phyloP scores from a whole-genome alignment of 139 green algal species.

The Zygnema circumcarinatum region DNA sequence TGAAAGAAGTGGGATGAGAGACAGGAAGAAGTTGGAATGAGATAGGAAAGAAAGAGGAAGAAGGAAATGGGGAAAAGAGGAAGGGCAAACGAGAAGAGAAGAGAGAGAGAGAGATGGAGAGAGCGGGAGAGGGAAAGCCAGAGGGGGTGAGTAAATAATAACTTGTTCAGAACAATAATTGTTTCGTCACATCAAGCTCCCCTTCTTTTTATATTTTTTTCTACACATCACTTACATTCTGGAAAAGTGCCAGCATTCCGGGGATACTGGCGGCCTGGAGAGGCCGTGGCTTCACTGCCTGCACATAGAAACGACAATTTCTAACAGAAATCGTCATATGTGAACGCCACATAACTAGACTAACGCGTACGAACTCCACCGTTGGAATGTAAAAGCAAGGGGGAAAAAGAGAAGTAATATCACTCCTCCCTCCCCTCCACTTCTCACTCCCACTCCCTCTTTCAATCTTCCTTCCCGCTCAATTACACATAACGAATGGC shows the following conservation, averaged over 20 bases:
- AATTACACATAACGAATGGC: background rate
- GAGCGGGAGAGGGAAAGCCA: too few species aligned
- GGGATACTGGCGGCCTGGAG: conserved; percentile 86
- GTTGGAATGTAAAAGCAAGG: too few species aligned
- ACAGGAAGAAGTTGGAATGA: background rate
- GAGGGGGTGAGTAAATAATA: background rate
- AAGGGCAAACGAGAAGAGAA: background rate
- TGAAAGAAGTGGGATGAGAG: background rate
- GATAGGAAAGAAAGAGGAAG: background rate
- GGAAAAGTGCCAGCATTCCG: conserved; percentile 88
- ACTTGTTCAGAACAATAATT: background rate
- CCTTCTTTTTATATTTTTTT: too few species aligned
- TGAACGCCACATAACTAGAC: background rate
- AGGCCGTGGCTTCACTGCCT: conserved; percentile 83
- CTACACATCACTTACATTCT: conserved; percentile 75
- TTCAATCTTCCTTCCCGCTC: background rate
- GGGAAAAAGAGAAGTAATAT: too few species aligned
- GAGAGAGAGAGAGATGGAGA: background rate
- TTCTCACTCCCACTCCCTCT: background rate
- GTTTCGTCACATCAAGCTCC: too few species aligned
- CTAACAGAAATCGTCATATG: background rate
- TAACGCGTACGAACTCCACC: background rate
- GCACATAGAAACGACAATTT: conserved; percentile 35
- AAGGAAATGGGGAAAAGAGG: background rate
- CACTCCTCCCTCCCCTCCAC: background rate